Evolutionary conservation across 2,329 filamentous ascomycete species (phyloP).

Genomic region (Colletotrichum lentis): DNA sequence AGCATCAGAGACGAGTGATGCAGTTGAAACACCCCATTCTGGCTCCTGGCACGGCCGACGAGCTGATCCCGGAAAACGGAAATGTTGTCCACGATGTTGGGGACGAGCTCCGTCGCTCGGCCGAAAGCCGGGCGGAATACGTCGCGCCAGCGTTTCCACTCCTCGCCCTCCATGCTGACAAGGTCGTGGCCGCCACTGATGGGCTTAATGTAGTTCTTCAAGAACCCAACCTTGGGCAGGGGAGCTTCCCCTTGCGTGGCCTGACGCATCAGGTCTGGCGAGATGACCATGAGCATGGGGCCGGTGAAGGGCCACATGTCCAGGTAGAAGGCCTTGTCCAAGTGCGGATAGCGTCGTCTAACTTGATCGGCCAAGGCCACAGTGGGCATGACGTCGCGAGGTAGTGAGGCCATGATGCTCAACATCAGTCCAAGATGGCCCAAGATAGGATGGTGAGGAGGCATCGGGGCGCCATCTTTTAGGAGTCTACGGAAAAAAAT

Average conservation of each 20-base stretch:
- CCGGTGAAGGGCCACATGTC: conserved; percentile 28
- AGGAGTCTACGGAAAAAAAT: conserved; percentile 19
- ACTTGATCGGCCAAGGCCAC: conserved; percentile 17
- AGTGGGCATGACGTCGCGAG: conserved; percentile 13
- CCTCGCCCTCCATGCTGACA: conserved; percentile 23
- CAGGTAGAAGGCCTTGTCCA: conserved; percentile 21
- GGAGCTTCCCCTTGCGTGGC: neutral
- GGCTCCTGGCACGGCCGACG: neutral
- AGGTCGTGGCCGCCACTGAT: conserved; percentile 23
- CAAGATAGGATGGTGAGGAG: conserved; percentile 18
- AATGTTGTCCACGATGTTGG: conserved; percentile 11
- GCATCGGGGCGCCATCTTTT: conserved; percentile 19
- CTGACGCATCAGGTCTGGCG: conserved; percentile 3
- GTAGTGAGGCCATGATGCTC: conserved; percentile 12
- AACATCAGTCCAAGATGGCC: conserved; percentile 26
- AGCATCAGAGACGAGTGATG: conserved; percentile 9
- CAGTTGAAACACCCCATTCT: neutral
- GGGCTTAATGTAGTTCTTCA: conserved; percentile 19
- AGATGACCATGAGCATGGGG: conserved; percentile 23
- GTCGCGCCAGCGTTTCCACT: conserved; percentile 26
- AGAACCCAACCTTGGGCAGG: conserved; percentile 8
- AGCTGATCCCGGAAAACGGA: conserved; percentile 19
- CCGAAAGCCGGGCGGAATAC: conserved; percentile 25
- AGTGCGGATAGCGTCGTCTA: neutral
- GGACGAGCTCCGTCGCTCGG: conserved; percentile 14